Conservation (phyloP, 805 yeast species). For the Monosporozyma siamensis region DNA sequence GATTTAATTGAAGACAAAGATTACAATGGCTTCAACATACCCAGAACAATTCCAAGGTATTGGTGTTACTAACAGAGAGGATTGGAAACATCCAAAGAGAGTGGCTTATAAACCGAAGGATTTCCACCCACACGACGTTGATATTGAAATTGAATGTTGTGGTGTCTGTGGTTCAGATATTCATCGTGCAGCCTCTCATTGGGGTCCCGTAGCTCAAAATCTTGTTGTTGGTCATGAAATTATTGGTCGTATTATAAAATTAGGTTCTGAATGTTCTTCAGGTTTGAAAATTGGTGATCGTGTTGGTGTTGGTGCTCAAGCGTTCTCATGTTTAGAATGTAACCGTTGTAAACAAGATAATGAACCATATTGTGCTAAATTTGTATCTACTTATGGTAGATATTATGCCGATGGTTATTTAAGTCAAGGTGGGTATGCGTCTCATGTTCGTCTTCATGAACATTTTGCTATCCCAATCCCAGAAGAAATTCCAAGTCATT, state of each 20-base stretch:
- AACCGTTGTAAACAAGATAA: slow-evolving; percentile 44
- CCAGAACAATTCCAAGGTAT: slow-evolving; percentile 49
- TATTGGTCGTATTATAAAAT: slow-evolving; percentile 47
- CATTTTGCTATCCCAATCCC: slow-evolving; percentile 59
- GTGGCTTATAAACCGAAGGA: slow-evolving; percentile 41
- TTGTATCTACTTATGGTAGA: slow-evolving; percentile 39
- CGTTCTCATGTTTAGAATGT: slow-evolving; percentile 55
- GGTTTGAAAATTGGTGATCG: slow-evolving; percentile 56
- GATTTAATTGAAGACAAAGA: too few species aligned
- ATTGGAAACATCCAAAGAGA: slow-evolving; percentile 49
- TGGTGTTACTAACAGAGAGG: slow-evolving; percentile 40
- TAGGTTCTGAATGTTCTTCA: slow-evolving; percentile 45
- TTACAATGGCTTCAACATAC: slow-evolving; percentile 2
- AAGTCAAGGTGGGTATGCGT: slow-evolving; percentile 63
- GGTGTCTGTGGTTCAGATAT: slow-evolving; percentile 60
- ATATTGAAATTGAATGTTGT: slow-evolving; percentile 49
- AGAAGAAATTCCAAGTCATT: slow-evolving; percentile 38
- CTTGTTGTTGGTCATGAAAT: slow-evolving; percentile 61
- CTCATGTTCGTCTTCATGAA: slow-evolving; percentile 55
- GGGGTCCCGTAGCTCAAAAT: slow-evolving; percentile 17
- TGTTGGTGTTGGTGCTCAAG: slow-evolving; percentile 74
- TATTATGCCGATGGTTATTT: slow-evolving; percentile 39
- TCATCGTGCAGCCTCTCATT: slow-evolving; percentile 18
- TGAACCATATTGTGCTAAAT: slow-evolving; percentile 47
- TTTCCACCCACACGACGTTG: slow-evolving; percentile 39